These are phyloP conservation scores for Sporothrix humicola DNA, from an alignment of 2,329 filamentous ascomycete genomes.

Conservation along the genomic window DNA sequence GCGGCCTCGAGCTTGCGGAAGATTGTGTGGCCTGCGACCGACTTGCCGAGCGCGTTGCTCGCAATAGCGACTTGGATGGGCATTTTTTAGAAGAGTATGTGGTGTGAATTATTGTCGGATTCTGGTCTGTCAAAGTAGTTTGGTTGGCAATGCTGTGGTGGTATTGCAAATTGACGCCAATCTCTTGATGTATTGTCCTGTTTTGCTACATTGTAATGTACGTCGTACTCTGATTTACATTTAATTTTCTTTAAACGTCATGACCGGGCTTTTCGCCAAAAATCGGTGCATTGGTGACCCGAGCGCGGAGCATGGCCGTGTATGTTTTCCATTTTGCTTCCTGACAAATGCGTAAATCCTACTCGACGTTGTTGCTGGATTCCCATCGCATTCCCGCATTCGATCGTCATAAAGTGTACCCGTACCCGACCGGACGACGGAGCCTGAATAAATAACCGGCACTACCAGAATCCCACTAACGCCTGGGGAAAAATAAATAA, in stretches of 20 bases:
- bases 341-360: no score
- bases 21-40: conserved; percentile 10
- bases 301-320: no score
- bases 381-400: not conserved
- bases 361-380: not conserved
- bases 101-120: not conserved
- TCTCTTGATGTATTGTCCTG: no score
- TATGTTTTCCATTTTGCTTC: not conserved
- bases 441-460: conserved; percentile 21
- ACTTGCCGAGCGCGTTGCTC: conserved; percentile 23
- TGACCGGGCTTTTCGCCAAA: no score
- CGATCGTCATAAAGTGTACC: not conserved
- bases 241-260: not conserved
- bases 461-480: not conserved
- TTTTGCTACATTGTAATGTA: no score
- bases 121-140: not conserved
- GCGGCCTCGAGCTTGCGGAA: conserved; percentile 11
- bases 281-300: no score
- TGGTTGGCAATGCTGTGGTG: not conserved
- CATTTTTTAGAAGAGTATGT: not conserved
- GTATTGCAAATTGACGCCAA: no score
- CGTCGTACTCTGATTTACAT: no score
- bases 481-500: not conserved
- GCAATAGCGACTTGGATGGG: conserved; percentile 8
- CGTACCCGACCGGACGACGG: conserved; percentile 3